Conservation (phyloP, 257 asterid species). For the Echium plantagineum region DNA sequence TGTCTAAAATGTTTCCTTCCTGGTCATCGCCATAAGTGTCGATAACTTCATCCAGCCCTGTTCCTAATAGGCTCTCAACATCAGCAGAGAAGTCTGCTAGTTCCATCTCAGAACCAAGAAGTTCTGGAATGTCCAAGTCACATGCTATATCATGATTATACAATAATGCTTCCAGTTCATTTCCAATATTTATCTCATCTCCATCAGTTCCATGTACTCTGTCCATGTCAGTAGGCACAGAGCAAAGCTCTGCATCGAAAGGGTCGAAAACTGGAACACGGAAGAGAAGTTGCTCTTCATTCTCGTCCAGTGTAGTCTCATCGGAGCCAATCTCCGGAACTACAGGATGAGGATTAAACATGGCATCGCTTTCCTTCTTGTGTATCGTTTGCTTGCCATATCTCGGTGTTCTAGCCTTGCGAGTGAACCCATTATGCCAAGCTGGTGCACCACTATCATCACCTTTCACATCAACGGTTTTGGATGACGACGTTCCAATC, state of each 20-base stretch:
- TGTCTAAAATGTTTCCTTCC: conserved; percentile 4
- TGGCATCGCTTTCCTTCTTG: conserved; percentile 4
- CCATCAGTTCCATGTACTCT: neutral
- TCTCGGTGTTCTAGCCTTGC: conserved; percentile 61
- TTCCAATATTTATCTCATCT: neutral
- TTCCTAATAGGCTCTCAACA: conserved; percentile 42
- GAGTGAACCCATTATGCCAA: conserved; percentile 66
- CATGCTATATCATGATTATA: conserved; percentile 9
- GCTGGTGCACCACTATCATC: conserved; percentile 16
- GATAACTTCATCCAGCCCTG: conserved; percentile 8
- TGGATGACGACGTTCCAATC: conserved; percentile 29
- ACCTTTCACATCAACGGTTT: neutral
- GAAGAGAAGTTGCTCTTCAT: conserved; percentile 38
- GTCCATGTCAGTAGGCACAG: conserved; percentile 1
- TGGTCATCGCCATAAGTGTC: conserved; percentile 5
- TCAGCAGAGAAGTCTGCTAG: conserved; percentile 44
- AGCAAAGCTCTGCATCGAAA: conserved; percentile 21
- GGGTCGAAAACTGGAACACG: conserved; percentile 43
- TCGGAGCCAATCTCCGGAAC: conserved; percentile 3
- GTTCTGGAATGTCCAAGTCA: conserved; percentile 30
- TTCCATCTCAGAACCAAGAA: conserved; percentile 27
- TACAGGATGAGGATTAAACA: conserved; percentile 1
- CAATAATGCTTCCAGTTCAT: conserved; percentile 10
- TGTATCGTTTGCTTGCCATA: conserved; percentile 8
- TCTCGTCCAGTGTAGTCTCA: conserved; percentile 13